phyloP scores from a whole-genome alignment of 306 rosid genomes.

The Elaeagnus macrophylla region DNA sequence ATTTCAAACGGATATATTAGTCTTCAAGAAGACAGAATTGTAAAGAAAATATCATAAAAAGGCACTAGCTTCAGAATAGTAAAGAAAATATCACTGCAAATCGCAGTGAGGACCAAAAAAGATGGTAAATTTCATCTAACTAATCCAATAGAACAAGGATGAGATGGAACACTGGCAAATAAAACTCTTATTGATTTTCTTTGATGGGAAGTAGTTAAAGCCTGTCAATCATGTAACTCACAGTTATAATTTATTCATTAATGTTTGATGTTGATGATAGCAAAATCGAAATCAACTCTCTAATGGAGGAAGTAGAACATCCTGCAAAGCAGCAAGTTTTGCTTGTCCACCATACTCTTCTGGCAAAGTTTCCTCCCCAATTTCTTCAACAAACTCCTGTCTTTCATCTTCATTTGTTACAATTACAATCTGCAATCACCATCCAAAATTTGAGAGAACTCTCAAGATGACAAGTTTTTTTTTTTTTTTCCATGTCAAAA shows the following conservation, averaged over 20 bases:
- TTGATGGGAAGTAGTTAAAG: neutral
- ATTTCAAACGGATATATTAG: no score
- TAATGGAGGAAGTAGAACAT: slow-evolving; percentile 32
- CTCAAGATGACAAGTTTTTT: neutral
- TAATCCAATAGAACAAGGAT: no score
- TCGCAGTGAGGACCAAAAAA: no score
- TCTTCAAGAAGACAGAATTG: no score
- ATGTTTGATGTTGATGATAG: neutral
- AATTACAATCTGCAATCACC: slow-evolving; percentile 59
- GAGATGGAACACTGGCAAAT: no score
- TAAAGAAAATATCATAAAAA: no score
- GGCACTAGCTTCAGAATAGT: no score
- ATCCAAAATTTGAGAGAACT: slow-evolving; percentile 13
- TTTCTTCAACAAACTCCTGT: slow-evolving; percentile 37
- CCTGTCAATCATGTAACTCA: no score
- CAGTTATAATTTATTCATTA: no score
- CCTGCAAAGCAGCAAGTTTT: slow-evolving; percentile 52
- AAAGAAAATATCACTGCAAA: no score
- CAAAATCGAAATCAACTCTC: slow-evolving; percentile 26
- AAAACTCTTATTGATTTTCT: no score
- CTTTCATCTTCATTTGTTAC: slow-evolving; percentile 61
- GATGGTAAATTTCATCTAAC: no score
- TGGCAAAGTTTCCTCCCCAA: slow-evolving; percentile 77
- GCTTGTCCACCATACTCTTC: slow-evolving; percentile 80
- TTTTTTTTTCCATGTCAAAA: neutral